These are phyloP conservation scores for Elongisporangium anandrum DNA, from an alignment of 352 stramenopile species.

Conservation along the genomic window DNA sequence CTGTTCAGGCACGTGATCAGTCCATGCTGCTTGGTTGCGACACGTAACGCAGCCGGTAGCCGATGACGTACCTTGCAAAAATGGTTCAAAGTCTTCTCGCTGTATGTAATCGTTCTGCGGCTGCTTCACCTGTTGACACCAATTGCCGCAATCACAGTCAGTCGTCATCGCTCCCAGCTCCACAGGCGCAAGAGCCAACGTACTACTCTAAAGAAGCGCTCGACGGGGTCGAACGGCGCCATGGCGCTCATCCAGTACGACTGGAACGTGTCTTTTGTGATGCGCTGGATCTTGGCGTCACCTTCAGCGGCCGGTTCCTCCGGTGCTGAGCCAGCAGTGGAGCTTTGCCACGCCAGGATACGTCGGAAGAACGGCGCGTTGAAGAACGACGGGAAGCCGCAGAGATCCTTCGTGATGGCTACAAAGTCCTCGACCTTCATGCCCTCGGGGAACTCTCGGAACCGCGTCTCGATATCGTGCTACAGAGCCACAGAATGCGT, in stretches of 20 bases:
- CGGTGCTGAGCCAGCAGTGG: constrained; percentile 14
- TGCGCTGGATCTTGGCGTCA: constrained; percentile 28
- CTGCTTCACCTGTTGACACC: constrained; percentile 85
- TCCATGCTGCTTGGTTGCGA: not conserved
- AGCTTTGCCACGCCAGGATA: constrained; percentile 53
- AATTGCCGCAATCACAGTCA: constrained; percentile 3
- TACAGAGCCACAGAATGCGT: constrained; percentile 1
- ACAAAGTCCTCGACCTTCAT: constrained; percentile 90
- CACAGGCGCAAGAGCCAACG: constrained; percentile 12
- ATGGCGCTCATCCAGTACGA: constrained; percentile 95
- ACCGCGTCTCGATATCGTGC: constrained; percentile 73
- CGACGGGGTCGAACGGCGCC: constrained; percentile 93
- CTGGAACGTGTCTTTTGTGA: constrained; percentile 88
- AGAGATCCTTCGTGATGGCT: constrained; percentile 96
- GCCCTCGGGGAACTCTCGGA: constrained; percentile 71
- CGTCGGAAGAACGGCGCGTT: constrained; percentile 95
- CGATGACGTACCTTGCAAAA: constrained; percentile 84
- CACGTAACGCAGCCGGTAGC: not conserved
- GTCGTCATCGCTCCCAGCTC: not conserved
- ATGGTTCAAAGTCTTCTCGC: constrained; percentile 96
- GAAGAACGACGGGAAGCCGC: constrained; percentile 98
- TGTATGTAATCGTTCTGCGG: constrained; percentile 87
- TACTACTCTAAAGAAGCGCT: constrained; percentile 97
- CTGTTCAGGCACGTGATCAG: constrained; percentile 19
- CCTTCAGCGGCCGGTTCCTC: constrained; percentile 4